Evolutionary conservation across 208 protist species (phyloP).

Genomic region (Wallacemonas rigidus): DNA sequence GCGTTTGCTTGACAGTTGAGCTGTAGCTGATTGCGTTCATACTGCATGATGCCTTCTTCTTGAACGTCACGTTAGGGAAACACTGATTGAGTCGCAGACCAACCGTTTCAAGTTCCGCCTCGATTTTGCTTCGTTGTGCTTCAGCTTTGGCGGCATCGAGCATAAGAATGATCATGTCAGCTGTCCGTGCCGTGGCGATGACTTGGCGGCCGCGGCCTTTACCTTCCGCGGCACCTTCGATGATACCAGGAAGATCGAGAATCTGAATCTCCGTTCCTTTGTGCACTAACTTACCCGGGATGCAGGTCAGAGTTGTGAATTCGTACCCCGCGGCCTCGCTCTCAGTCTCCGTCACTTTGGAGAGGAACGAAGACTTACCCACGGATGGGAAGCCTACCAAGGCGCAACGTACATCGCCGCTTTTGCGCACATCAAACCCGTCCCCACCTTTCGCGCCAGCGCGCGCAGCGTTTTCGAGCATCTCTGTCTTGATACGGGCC

Average conservation of each 20-base stretch:
- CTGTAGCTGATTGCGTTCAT: constrained; percentile 92
- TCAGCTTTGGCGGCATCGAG: constrained; percentile 95
- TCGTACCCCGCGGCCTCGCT: constrained; percentile 97
- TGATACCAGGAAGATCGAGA: constrained; percentile 99
- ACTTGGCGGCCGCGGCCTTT: constrained; percentile 97
- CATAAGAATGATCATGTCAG: constrained; percentile 98
- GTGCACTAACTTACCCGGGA: constrained; percentile 97
- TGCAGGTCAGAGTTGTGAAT: constrained; percentile 99
- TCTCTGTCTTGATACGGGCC: constrained; percentile 93
- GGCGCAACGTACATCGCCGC: constrained; percentile 93
- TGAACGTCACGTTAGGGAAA: constrained; percentile 95
- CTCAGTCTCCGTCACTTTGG: constrained; percentile 94
- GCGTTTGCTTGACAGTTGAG: constrained; percentile 82
- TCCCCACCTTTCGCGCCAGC: constrained; percentile 70
- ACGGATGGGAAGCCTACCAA: constrained; percentile 96
- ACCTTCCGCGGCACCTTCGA: constrained; percentile 97
- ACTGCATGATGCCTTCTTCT: constrained; percentile 92
- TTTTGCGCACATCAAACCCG: constrained; percentile 96
- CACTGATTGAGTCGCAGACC: constrained; percentile 96
- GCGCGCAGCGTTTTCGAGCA: constrained; percentile 90
- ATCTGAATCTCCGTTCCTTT: constrained; percentile 98
- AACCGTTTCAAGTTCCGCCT: constrained; percentile 94
- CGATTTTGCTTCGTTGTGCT: constrained; percentile 90
- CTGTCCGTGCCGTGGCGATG: constrained; percentile 96
- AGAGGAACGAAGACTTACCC: constrained; percentile 98